A percentile compares a stretch with the other conserved stretches of the same genome.
Conservation (phyloP, 2,329 filamentous ascomycete genomes). For the Exserohilum turcica region DNA sequence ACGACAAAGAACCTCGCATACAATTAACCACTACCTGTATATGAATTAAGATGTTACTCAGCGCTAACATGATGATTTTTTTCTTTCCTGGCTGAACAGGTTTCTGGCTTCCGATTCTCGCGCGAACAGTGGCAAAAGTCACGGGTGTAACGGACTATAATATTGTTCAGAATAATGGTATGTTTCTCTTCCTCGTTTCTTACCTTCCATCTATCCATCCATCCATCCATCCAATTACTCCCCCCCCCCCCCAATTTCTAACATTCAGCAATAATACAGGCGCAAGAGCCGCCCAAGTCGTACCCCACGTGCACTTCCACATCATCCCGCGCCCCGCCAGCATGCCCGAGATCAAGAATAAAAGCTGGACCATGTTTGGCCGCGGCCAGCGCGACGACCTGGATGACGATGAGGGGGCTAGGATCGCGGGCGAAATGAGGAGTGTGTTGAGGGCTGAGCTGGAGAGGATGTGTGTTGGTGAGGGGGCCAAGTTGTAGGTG, state of each 20-base stretch:
- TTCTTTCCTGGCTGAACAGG: no score
- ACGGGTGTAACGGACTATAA: constrained; percentile 87
- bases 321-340: constrained; percentile 78
- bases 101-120: constrained; percentile 70
- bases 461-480: constrained; percentile 21
- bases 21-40: no score
- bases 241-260: background rate
- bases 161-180: constrained; percentile 91
- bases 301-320: constrained; percentile 93
- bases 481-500: constrained; percentile 9
- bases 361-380: constrained; percentile 84
- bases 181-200: constrained; percentile 9
- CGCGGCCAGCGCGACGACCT: constrained; percentile 72
- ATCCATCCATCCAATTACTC: no score
- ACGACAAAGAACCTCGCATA: no score
- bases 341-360: constrained; percentile 57
- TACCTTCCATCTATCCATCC: background rate
- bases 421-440: constrained; percentile 60
- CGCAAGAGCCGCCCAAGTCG: constrained; percentile 85
- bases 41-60: no score
- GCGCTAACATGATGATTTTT: no score
- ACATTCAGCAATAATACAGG: constrained; percentile 51
- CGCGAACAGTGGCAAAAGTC: constrained; percentile 69
- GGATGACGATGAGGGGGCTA: constrained; percentile 73
- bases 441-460: constrained; percentile 48